These are phyloP conservation scores for Dictyophora rubrovolvata DNA, from an alignment of 768 basidiomycete species.

Conservation along the genomic window DNA sequence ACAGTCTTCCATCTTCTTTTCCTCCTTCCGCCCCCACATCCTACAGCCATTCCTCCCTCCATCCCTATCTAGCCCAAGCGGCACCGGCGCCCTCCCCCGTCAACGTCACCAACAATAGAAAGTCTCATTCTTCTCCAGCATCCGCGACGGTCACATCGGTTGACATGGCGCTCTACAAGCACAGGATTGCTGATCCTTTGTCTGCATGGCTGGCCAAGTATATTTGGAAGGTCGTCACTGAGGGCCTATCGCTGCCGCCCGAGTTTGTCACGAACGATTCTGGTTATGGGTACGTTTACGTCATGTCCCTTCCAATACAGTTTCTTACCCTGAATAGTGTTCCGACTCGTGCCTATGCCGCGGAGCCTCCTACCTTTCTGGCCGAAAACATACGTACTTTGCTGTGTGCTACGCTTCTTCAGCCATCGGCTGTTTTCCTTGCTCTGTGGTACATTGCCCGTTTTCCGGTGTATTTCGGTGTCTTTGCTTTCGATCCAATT, in stretches of 20 bases:
- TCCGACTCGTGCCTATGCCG: conserved; percentile 31
- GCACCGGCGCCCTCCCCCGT: background rate
- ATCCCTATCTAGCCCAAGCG: background rate
- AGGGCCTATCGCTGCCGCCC: conserved; percentile 50
- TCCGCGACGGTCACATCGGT: conserved; percentile 32
- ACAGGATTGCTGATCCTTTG: conserved; percentile 57
- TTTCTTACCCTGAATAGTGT: conserved; percentile 18
- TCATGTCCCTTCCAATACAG: conserved; percentile 22
- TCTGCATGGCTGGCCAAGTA: conserved; percentile 72
- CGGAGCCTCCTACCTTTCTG: conserved; percentile 42
- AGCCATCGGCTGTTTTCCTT: conserved; percentile 71
- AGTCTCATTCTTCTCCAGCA: conserved; percentile 26
- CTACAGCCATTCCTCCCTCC: background rate
- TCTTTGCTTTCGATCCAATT: conserved; percentile 38
- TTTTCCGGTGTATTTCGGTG: conserved; percentile 59
- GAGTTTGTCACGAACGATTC: conserved; percentile 28
- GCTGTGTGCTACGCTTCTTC: conserved; percentile 67
- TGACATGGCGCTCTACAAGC: conserved; percentile 53
- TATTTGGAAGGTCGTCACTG: conserved; percentile 76
- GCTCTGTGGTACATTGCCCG: conserved; percentile 77
- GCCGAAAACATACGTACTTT: conserved; percentile 58
- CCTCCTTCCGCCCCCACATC: background rate
- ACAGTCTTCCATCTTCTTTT: background rate
- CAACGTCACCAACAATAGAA: background rate
- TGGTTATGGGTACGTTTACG: conserved; percentile 2